Conservation (phyloP, 805 yeast genomes). For the Candida xiaguanensis region DNA sequence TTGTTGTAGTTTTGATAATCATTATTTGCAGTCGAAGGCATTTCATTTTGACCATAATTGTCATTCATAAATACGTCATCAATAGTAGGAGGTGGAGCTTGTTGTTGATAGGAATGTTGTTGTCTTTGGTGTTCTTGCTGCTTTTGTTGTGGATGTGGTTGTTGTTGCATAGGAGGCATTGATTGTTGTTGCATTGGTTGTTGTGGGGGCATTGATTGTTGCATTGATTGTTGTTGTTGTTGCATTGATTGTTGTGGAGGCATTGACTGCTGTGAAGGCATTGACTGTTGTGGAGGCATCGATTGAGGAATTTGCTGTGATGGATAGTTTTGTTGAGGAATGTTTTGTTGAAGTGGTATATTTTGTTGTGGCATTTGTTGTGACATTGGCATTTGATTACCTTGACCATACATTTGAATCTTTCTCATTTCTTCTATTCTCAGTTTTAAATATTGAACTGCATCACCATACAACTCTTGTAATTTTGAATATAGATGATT, state of each 20-base stretch:
- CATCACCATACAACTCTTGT: conserved; percentile 53
- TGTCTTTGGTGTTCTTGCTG: conserved; percentile 11
- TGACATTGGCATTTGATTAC: conserved; percentile 8
- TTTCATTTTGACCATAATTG: neutral
- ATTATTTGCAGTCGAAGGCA: neutral
- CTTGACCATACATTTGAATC: conserved; percentile 19
- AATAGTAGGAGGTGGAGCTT: neutral
- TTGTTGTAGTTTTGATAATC: conserved; percentile 3
- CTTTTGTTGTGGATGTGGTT: conserved; percentile 8
- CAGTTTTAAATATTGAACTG: conserved; percentile 39
- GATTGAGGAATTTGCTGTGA: neutral
- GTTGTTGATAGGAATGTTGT: conserved; percentile 7
- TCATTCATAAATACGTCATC: conserved; percentile 7
- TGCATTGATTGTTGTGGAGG: conserved; percentile 1
- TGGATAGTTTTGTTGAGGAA: neutral
- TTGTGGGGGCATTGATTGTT: conserved; percentile 10
- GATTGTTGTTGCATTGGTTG: conserved; percentile 7
- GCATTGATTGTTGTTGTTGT: conserved; percentile 4
- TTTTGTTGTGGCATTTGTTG: conserved; percentile 13
- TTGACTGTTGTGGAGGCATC: conserved; percentile 6
- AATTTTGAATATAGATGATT: conserved; percentile 43
- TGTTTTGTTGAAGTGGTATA: conserved; percentile 3
- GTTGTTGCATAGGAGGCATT: too few species aligned
- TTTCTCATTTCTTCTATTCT: conserved; percentile 38
- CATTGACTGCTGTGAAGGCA: conserved; percentile 6